These are phyloP conservation scores for Boletus subcaerulescens DNA, from an alignment of 768 basidiomycete genomes.

Conservation along the genomic window DNA sequence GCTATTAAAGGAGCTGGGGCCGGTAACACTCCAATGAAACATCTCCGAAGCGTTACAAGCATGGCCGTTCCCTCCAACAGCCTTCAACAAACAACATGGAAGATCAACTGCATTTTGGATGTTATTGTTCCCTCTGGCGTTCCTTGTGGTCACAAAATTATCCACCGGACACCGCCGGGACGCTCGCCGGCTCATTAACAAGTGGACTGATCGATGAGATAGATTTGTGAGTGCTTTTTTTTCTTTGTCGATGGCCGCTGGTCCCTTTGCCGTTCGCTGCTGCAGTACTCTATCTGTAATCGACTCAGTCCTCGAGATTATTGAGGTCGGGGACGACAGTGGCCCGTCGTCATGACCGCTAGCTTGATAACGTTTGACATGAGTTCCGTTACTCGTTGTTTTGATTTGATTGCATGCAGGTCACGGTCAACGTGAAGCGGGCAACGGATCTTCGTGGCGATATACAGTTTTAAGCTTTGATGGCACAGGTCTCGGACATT, in stretches of 20 bases:
- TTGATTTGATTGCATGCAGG: not conserved
- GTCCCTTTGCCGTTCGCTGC: not conserved
- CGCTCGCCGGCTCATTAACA: not conserved
- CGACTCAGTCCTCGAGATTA: not conserved
- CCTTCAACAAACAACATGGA: too few relatives aligned
- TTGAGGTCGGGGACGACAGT: too few relatives aligned
- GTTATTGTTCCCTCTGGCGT: too few relatives aligned
- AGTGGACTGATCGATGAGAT: not conserved
- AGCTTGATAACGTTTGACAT: slow-evolving; percentile 1
- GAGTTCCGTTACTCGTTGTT: not conserved
- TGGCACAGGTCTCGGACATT: too few relatives aligned
- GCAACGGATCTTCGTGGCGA: not conserved
- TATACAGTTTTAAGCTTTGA: not conserved
- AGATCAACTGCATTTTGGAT: too few relatives aligned
- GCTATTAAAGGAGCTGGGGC: not conserved
- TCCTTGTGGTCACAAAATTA: not conserved
- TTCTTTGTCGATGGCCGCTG: not conserved
- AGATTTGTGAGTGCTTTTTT: not conserved
- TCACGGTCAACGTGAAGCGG: not conserved
- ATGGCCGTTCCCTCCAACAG: not conserved
- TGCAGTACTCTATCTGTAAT: not conserved
- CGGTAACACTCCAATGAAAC: not conserved
- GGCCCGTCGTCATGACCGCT: not conserved
- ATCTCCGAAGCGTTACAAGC: not conserved
- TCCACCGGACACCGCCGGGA: not conserved